Conservation (phyloP, 2,329 filamentous ascomycete species). For the Aspergillaceae sp. region DNA sequence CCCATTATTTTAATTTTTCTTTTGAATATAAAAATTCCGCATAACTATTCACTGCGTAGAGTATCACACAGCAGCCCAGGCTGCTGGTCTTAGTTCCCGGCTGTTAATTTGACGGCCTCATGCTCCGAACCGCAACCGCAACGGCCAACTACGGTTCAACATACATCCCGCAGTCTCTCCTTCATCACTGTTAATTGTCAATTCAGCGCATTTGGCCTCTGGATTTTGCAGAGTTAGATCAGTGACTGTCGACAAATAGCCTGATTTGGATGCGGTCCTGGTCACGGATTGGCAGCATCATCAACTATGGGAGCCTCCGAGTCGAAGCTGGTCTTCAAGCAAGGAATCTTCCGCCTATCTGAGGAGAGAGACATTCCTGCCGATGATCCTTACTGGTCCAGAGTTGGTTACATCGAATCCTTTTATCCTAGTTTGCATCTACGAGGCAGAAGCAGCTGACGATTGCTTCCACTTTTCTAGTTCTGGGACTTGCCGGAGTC, state of each 20-base stretch:
- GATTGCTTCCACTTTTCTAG: constrained; percentile 37
- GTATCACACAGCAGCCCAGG: too few relatives aligned
- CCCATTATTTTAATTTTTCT: too few relatives aligned
- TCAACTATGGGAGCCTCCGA: constrained; percentile 85
- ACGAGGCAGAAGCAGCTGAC: constrained; percentile 14
- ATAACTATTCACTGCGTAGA: too few relatives aligned
- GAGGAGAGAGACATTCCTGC: constrained; percentile 80
- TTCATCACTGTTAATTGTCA: not conserved
- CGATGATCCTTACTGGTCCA: constrained; percentile 87
- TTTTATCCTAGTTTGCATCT: not conserved
- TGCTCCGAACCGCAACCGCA: too few relatives aligned
- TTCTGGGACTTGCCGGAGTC: constrained; percentile 98
- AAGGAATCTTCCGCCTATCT: constrained; percentile 94
- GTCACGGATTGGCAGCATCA: constrained; percentile 18
- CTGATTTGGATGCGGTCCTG: constrained; percentile 1
- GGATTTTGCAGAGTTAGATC: not conserved
- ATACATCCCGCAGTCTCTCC: too few relatives aligned
- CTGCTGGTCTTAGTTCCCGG: too few relatives aligned
- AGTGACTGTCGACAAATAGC: not conserved
- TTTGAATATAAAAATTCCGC: too few relatives aligned
- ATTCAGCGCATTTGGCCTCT: not conserved
- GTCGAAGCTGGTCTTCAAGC: constrained; percentile 97
- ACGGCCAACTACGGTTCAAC: too few relatives aligned
- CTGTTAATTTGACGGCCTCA: too few relatives aligned
- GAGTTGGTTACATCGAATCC: constrained; percentile 48